phyloP scores from a whole-genome alignment of 768 basidiomycete genomes.

The Rhizopogon roseolus region DNA sequence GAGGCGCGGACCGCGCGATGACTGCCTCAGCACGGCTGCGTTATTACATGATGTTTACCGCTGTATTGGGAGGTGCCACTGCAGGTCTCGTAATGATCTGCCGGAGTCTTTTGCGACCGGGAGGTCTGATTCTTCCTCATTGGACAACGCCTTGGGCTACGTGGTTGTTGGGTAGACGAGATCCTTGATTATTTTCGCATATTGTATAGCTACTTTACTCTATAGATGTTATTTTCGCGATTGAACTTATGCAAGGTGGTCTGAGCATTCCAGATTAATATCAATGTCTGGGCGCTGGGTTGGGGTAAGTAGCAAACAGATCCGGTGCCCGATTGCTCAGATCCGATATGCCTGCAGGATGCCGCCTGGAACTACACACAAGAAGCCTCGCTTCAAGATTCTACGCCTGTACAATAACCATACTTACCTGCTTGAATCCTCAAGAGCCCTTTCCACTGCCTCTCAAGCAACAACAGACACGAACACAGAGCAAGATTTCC shows the following conservation, averaged over 20 bases:
- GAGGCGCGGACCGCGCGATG: conserved; percentile 77
- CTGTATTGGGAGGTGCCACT: conserved; percentile 67
- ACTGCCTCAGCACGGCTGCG: conserved; percentile 63
- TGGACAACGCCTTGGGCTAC: conserved; percentile 61
- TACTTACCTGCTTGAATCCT: background rate
- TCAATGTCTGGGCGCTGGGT: background rate
- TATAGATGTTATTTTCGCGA: conserved; percentile 9
- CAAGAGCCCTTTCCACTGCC: background rate
- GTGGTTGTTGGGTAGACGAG: conserved; percentile 60
- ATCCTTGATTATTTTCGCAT: conserved; percentile 14
- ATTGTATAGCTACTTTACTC: conserved; percentile 5
- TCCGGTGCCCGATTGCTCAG: conserved; percentile 31
- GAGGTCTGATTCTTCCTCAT: conserved; percentile 42
- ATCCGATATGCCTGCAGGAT: conserved; percentile 34
- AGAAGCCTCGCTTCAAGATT: conserved; percentile 1
- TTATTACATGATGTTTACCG: conserved; percentile 69
- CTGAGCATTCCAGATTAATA: background rate
- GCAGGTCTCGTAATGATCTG: conserved; percentile 69
- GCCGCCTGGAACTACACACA: conserved; percentile 19
- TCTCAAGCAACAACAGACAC: background rate
- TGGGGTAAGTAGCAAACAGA: conserved; percentile 8
- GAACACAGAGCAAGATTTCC: background rate
- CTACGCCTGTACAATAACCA: background rate
- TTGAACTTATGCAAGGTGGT: background rate
- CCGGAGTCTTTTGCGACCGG: conserved; percentile 63